Conservation (phyloP, 192 early-diverging fungal genomes). For the Rhizoclosmatium sp. region DNA sequence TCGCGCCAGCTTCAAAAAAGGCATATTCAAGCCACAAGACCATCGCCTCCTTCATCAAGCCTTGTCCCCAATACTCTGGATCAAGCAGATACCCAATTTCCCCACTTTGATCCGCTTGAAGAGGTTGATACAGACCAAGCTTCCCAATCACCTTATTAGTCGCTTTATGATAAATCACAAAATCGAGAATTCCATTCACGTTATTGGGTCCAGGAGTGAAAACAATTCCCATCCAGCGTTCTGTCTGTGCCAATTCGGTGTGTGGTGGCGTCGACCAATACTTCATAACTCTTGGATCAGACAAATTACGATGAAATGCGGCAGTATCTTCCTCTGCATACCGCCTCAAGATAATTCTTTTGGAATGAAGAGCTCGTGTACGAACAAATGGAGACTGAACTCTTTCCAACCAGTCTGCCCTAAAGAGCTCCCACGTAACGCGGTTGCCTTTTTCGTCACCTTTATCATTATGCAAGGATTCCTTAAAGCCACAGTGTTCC, state of each 20-base stretch:
- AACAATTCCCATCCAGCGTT: constrained; percentile 8
- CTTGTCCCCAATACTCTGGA: background rate
- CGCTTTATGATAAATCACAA: constrained; percentile 15
- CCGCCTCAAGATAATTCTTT: background rate
- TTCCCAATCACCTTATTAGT: constrained; percentile 4
- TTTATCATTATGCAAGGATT: background rate
- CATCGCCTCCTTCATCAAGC: constrained; percentile 9
- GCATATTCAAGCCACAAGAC: background rate
- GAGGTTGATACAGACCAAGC: constrained; percentile 6
- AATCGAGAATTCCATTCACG: constrained; percentile 25
- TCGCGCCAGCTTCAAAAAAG: background rate
- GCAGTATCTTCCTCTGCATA: background rate
- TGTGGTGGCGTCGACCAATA: constrained; percentile 13
- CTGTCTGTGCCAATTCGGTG: background rate
- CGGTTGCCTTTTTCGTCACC: background rate
- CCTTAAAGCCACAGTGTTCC: background rate
- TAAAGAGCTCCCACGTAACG: background rate
- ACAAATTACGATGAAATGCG: background rate
- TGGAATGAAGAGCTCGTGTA: background rate
- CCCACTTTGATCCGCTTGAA: background rate
- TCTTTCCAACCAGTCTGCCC: background rate
- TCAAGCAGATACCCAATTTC: constrained; percentile 17
- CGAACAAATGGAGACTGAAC: background rate
- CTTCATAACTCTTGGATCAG: background rate
- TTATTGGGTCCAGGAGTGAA: background rate